A percentile compares a stretch with the other conserved stretches of the same genome.
Conservation (phyloP, 345 rosid species). For the Heritiera littoralis region DNA sequence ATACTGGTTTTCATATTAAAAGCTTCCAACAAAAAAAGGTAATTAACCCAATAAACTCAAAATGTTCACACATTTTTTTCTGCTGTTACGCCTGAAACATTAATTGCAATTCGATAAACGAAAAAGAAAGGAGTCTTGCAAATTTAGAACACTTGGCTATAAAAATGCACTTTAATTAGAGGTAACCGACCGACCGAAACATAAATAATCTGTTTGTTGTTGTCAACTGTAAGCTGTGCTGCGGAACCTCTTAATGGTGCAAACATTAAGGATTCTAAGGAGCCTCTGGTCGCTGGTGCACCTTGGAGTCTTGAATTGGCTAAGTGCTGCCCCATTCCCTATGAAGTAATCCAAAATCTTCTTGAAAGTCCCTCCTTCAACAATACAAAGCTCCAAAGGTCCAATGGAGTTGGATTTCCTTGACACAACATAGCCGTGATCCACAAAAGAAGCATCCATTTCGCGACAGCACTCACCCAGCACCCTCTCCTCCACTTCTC, state of each 20-base stretch:
- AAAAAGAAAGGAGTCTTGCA: no score
- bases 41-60: not conserved
- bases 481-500: slow-evolving; percentile 67
- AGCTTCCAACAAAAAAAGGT: not conserved
- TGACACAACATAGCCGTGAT: slow-evolving; percentile 80
- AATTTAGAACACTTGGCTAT: no score
- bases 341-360: slow-evolving; percentile 72
- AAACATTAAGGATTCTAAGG: slow-evolving; percentile 60
- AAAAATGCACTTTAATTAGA: not conserved
- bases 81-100: not conserved
- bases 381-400: slow-evolving; percentile 75
- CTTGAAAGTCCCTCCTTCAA: slow-evolving; percentile 74
- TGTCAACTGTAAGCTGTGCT: slow-evolving; percentile 61
- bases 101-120: not conserved
- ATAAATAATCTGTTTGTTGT: not conserved
- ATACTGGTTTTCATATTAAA: no score
- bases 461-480: slow-evolving; percentile 66
- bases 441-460: slow-evolving; percentile 80
- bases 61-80: not conserved
- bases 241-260: slow-evolving; percentile 52
- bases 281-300: slow-evolving; percentile 69
- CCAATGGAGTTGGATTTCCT: slow-evolving; percentile 78
- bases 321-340: slow-evolving; percentile 76
- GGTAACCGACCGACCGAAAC: not conserved
- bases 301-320: slow-evolving; percentile 96